These are phyloP conservation scores for Aspergillaceae sp. DNA, from an alignment of 2,329 filamentous ascomycete species.

Conservation along the genomic window DNA sequence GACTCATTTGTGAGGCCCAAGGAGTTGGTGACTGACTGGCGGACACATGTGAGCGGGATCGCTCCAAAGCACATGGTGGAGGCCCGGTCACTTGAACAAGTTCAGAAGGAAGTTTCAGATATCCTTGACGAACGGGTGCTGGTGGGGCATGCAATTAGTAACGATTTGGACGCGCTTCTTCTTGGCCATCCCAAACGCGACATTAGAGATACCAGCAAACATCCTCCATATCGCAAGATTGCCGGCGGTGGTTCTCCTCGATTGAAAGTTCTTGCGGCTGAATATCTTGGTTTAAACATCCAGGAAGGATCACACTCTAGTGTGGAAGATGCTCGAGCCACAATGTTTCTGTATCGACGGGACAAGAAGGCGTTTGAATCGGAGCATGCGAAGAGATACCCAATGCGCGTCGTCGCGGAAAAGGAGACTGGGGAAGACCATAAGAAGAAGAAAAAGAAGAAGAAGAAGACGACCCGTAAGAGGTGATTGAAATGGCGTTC, in stretches of 20 bases:
- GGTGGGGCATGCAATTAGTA: conserved; percentile 74
- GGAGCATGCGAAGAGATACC: conserved; percentile 63
- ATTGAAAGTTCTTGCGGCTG: conserved; percentile 47
- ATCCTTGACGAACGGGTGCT: conserved; percentile 65
- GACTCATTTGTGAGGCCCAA: conserved; percentile 81
- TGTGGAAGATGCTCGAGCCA: conserved; percentile 71
- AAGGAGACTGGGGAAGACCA: conserved; percentile 26
- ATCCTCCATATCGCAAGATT: conserved; percentile 62
- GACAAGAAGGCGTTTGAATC: conserved; percentile 79
- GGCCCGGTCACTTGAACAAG: conserved; percentile 64
- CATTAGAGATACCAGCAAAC: conserved; percentile 75
- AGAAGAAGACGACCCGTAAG: conserved; percentile 40
- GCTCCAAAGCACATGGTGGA: conserved; percentile 61
- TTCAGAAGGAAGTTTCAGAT: conserved; percentile 61
- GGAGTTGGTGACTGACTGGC: conserved; percentile 78
- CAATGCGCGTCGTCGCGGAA: conserved; percentile 31
- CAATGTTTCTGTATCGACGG: conserved; percentile 79
- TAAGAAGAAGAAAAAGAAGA: conserved; percentile 41
- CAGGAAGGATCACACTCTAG: conserved; percentile 54
- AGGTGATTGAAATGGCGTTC: conserved; percentile 21
- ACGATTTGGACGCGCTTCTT: conserved; percentile 65
- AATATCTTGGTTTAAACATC: conserved; percentile 51
- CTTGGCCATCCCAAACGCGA: conserved; percentile 70
- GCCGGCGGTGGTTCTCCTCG: conserved; percentile 43
- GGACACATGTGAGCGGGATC: conserved; percentile 78